phyloP scores from a whole-genome alignment of 768 basidiomycete species.

The Termitomyces sp. region DNA sequence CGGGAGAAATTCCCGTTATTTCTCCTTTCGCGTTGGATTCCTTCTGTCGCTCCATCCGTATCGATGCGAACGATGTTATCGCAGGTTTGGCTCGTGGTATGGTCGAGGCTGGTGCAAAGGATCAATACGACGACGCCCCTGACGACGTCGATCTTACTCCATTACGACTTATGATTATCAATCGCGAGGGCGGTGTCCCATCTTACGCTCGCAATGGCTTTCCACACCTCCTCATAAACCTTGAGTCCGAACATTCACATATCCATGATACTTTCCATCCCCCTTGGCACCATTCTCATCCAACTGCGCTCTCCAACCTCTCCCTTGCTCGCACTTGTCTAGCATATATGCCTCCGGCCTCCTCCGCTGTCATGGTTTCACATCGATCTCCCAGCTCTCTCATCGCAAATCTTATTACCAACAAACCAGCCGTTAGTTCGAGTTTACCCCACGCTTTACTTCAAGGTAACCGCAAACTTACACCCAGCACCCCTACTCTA shows the following conservation, averaged over 20 bases:
- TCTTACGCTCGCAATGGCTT: constrained; percentile 94
- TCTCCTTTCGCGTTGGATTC: constrained; percentile 92
- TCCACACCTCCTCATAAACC: constrained; percentile 94
- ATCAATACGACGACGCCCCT: constrained; percentile 35
- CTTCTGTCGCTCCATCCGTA: constrained; percentile 79
- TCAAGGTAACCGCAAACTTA: constrained; percentile 81
- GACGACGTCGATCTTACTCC: constrained; percentile 83
- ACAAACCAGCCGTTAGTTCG: constrained; percentile 94
- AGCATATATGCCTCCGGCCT: constrained; percentile 86
- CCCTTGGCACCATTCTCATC: constrained; percentile 74
- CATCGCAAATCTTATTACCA: constrained; percentile 96
- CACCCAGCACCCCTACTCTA: constrained; percentile 88
- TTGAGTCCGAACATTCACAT: constrained; percentile 80
- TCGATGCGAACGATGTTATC: constrained; percentile 86
- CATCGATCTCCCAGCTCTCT: constrained; percentile 94
- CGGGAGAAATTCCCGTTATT: constrained; percentile 96
- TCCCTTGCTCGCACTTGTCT: constrained; percentile 83
- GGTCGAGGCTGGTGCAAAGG: constrained; percentile 48
- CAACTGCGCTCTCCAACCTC: constrained; percentile 85
- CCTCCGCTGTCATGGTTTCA: constrained; percentile 95
- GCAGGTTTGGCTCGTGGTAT: constrained; percentile 86
- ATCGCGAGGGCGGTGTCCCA: constrained; percentile 93
- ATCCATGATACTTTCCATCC: constrained; percentile 83
- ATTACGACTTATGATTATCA: constrained; percentile 95
- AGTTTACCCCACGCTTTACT: constrained; percentile 92